Percentiles rank a stretch among this genome's conserved stretches.
Evolutionary conservation across 768 basidiomycete species (phyloP).

Genomic region (Kwoniella europaea): DNA sequence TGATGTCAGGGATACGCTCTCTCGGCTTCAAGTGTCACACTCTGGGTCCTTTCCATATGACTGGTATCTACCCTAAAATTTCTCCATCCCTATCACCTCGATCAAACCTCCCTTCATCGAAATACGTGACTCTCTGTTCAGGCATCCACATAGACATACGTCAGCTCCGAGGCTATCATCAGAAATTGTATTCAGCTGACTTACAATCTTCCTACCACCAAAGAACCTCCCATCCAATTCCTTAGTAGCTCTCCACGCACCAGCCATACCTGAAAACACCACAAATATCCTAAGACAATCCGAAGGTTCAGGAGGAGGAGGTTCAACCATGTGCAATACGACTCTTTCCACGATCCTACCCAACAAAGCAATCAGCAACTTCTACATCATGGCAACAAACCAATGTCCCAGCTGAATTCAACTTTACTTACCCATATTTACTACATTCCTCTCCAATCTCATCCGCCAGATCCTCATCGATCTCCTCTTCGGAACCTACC

Average conservation of each 20-base stretch:
- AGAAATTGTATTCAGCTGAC: no score
- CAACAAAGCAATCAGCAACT: background rate
- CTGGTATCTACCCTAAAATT: constrained; percentile 6
- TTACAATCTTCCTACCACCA: constrained; percentile 74
- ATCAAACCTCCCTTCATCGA: constrained; percentile 54
- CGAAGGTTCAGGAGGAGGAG: constrained; percentile 69
- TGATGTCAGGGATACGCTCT: no score
- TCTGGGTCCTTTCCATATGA: no score
- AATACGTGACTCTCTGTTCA: constrained; percentile 48
- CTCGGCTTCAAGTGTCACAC: no score
- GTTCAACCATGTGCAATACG: constrained; percentile 75
- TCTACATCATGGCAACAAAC: no score
- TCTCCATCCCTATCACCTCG: constrained; percentile 51
- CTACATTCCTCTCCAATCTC: constrained; percentile 69
- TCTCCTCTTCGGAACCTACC: constrained; percentile 76
- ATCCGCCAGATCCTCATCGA: constrained; percentile 79
- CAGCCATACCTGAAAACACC: constrained; percentile 84
- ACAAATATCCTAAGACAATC: constrained; percentile 92
- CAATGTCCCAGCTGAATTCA: background rate
- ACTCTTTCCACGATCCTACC: constrained; percentile 89
- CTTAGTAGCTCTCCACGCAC: constrained; percentile 93
- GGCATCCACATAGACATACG: background rate
- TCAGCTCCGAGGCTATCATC: no score
- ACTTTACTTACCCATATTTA: constrained; percentile 50
- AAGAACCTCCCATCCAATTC: constrained; percentile 93